These are phyloP conservation scores for Otatea glauca DNA, from an alignment of 176 grass and related monocot species.

Conservation along the genomic window DNA sequence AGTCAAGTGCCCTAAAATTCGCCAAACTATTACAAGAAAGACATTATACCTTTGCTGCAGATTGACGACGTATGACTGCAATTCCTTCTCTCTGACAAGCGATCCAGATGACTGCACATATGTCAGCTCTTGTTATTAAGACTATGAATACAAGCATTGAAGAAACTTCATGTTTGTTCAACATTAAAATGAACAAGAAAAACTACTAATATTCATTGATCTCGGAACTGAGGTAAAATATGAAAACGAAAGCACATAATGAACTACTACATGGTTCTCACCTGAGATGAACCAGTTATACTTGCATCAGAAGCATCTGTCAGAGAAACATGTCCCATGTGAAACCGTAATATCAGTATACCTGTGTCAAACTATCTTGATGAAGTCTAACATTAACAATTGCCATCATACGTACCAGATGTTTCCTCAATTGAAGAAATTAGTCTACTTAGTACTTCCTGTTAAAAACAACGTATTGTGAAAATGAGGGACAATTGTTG, in stretches of 20 bases:
- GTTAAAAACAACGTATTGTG: conserved; percentile 44
- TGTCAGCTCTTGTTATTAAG: conserved; percentile 5
- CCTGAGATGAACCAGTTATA: conserved; percentile 60
- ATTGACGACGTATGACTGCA: conserved; percentile 62
- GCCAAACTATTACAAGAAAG: neutral
- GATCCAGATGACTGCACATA: conserved; percentile 54
- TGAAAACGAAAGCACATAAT: conserved; percentile 18
- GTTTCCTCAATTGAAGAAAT: conserved; percentile 83
- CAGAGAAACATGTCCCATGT: conserved; percentile 25
- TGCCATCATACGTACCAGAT: conserved; percentile 54
- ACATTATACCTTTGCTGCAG: conserved; percentile 72
- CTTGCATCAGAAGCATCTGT: conserved; percentile 57
- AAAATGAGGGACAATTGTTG: conserved; percentile 30
- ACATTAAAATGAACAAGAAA: neutral
- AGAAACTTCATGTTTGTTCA: neutral
- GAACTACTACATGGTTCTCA: conserved; percentile 37
- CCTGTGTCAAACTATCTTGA: neutral
- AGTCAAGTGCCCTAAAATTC: conserved; percentile 21
- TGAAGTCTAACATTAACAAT: conserved; percentile 36
- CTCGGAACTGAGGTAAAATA: neutral
- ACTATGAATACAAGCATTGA: neutral
- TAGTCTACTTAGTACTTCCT: conserved; percentile 88
- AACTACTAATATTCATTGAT: conserved; percentile 14
- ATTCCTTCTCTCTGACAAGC: conserved; percentile 67
- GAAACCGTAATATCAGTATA: conserved; percentile 54